Evolutionary conservation across 108 stramenopile species (phyloP).

Genomic region (Ochromonas danica): DNA sequence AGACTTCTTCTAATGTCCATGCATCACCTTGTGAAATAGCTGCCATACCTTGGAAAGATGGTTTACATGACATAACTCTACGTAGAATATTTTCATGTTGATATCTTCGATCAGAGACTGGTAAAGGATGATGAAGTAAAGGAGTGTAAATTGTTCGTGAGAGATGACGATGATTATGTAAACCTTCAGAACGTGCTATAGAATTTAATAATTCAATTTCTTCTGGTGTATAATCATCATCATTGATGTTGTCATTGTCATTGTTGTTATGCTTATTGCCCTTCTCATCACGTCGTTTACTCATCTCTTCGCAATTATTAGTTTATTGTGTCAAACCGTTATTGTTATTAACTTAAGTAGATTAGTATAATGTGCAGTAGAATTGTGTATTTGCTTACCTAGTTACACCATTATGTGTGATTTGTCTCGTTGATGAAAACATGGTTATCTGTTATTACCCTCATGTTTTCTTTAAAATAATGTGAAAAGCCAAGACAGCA

Average conservation of each 20-base stretch:
- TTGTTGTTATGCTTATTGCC: background rate
- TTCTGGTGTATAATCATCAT: background rate
- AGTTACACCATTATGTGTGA: too few species aligned
- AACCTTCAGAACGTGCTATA: slow-evolving; percentile 23
- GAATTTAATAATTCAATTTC: background rate
- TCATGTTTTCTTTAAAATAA: too few species aligned
- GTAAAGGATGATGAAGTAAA: background rate
- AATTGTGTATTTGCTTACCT: too few species aligned
- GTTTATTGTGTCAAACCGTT: background rate
- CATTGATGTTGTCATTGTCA: background rate
- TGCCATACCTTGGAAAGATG: background rate
- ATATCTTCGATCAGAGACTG: background rate
- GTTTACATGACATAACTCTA: background rate
- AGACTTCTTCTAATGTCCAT: slow-evolving; percentile 27
- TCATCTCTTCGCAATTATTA: background rate
- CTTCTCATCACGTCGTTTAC: background rate
- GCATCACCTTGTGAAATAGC: slow-evolving; percentile 22
- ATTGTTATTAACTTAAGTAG: background rate
- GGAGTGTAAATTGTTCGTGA: background rate
- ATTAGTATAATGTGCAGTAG: too few species aligned
- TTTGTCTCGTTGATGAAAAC: too few species aligned
- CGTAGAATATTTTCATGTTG: background rate
- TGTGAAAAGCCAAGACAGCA: too few species aligned
- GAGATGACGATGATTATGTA: background rate
- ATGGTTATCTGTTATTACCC: too few species aligned